phyloP scores from a whole-genome alignment of 1,284 basidiomycete species.

The Baeospora myosura region DNA sequence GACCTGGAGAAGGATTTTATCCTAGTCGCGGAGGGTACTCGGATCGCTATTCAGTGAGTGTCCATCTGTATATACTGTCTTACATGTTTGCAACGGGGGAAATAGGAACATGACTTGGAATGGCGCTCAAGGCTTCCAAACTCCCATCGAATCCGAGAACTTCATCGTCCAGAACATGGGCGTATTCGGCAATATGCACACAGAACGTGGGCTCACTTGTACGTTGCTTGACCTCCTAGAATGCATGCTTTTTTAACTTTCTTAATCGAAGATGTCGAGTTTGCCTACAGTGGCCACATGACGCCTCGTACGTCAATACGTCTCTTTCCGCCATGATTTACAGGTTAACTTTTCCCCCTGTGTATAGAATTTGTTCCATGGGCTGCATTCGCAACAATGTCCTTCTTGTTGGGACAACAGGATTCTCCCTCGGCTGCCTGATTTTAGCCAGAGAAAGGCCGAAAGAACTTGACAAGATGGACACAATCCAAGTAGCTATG shows the following conservation, averaged over 20 bases:
- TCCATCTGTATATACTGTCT: background rate
- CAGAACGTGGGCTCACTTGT: constrained; percentile 57
- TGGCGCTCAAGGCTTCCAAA: constrained; percentile 61
- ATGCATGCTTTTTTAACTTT: background rate
- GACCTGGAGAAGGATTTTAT: constrained; percentile 38
- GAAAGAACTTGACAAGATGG: no score
- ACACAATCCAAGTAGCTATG: no score
- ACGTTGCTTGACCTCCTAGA: constrained; percentile 11
- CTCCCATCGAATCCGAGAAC: constrained; percentile 48
- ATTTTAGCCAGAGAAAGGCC: no score
- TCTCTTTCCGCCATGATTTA: background rate
- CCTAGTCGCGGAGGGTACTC: constrained; percentile 47
- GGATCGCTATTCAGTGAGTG: constrained; percentile 51
- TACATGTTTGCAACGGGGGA: constrained; percentile 14
- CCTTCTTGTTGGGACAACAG: constrained; percentile 44
- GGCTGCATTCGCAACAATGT: constrained; percentile 44
- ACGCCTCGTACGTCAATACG: constrained; percentile 38
- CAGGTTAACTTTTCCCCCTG: background rate
- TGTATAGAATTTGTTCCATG: constrained; percentile 48
- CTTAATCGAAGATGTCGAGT: constrained; percentile 39
- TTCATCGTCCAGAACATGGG: constrained; percentile 60
- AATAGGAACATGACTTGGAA: constrained; percentile 42
- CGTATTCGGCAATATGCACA: constrained; percentile 50
- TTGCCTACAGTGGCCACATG: constrained; percentile 53
- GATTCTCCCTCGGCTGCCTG: constrained; percentile 35